A percentile compares a stretch with the other conserved stretches of the same genome.
Evolutionary conservation across 2,329 filamentous ascomycete species (phyloP).

Genomic region (Fusarium paranaense): DNA sequence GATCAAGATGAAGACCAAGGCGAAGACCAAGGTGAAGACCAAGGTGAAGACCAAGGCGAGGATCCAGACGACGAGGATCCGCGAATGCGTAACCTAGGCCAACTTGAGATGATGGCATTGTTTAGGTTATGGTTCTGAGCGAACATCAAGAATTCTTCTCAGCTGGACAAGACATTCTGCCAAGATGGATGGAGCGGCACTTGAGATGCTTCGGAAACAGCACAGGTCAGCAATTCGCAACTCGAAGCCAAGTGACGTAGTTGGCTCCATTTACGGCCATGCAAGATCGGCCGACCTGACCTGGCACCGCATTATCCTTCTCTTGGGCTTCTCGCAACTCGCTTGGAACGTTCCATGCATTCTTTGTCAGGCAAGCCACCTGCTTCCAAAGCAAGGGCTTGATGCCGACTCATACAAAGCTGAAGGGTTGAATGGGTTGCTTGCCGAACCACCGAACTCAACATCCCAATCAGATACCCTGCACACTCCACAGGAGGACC

Average conservation of each 20-base stretch:
- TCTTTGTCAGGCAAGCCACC: constrained; percentile 31
- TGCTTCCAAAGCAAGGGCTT: constrained; percentile 16
- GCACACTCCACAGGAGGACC: neutral
- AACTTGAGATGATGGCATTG: neutral
- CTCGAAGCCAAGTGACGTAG: neutral
- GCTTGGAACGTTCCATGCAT: constrained; percentile 18
- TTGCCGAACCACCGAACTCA: constrained; percentile 1
- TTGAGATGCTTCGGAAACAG: neutral
- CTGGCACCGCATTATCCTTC: neutral
- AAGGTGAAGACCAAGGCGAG: neutral
- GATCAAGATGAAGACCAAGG: neutral
- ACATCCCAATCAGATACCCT: neutral
- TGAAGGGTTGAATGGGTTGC: neutral
- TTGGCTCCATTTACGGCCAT: neutral
- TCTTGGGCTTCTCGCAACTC: neutral
- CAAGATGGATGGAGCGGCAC: constrained; percentile 17
- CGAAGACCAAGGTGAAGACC: neutral
- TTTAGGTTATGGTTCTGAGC: neutral
- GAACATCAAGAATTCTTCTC: neutral
- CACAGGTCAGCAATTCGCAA: neutral
- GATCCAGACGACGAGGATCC: neutral
- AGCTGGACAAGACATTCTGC: neutral
- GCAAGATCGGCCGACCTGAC: constrained; percentile 15
- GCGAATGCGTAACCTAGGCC: neutral
- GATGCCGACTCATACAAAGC: neutral